Evolutionary conservation across 495 filamentous ascomycete genomes (phyloP), one percentile per base, ranked within the genome.

Genomic region (Poronia punctata): DNA sequence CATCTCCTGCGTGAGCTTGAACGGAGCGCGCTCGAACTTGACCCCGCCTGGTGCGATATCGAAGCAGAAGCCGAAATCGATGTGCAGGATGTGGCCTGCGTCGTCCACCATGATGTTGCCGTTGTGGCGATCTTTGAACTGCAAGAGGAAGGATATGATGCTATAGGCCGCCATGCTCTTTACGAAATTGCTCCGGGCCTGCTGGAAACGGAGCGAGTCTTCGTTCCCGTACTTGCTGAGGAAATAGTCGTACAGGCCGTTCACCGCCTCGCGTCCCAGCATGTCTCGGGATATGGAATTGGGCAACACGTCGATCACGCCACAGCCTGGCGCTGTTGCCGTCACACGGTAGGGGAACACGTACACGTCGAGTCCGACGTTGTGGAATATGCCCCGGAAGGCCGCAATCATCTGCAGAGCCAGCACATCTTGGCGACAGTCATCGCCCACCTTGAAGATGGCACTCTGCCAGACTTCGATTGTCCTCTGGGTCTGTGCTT

Each of bases 111-210:
- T 97, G 67, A 99, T 97, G 64, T 99, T 99, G 28, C 93, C 93
- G 59, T 99, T 99, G 63, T 99, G 93, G 4, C 93, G 79, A 61
- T 99, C 93, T 62, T 99, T 99, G 79, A 99, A 95, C 55, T 99
- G 94, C 19, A 99, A 69, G 6, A 99, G 71, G 62, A 93, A 97
- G 0, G 87, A 92, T 37, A 97, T 96, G 43, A 97, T 81, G n/a
- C 87, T 95, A 62, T 99, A 97, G n/a, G 90, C 92, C 2, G 93
- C 93, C 93, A 99, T 97, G 65, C 87, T 95, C 72, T 97, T 97
- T 53, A 99, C 88, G 51, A 99, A 99, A 56, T 96, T 95, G 59
- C 79, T 92, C 26, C 93, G 79, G 2, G 93, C 93, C 56, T 95
- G 83, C 61, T 99, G 93, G 70, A 95, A 99, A 31, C 76, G 76